Evolutionary conservation across 176 grass and related monocot genomes (phyloP).

Genomic region (Stipa capillata): DNA sequence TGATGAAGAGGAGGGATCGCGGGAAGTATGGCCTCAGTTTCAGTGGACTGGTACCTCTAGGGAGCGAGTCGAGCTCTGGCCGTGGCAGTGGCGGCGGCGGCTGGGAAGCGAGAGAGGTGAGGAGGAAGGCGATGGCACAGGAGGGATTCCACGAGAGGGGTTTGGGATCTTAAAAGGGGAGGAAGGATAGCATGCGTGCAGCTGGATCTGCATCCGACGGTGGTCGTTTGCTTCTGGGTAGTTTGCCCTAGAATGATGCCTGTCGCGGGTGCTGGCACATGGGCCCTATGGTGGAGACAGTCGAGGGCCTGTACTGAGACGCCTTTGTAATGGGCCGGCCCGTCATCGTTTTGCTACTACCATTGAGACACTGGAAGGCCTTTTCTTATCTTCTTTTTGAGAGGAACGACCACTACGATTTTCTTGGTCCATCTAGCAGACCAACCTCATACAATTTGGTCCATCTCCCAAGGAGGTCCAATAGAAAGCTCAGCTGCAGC

Average conservation of each 20-base stretch:
- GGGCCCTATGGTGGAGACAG: background rate
- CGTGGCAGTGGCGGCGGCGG: background rate
- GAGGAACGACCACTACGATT: too few species aligned
- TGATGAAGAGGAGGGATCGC: background rate
- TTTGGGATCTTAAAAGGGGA: background rate
- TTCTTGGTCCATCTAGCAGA: too few species aligned
- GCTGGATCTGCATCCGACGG: conserved; percentile 16
- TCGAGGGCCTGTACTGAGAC: background rate
- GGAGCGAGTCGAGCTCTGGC: background rate
- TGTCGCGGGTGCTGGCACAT: too few species aligned
- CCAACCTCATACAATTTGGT: too few species aligned
- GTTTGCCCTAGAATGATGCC: conserved; percentile 13
- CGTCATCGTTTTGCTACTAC: too few species aligned
- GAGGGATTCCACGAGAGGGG: background rate
- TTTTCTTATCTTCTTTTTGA: too few species aligned
- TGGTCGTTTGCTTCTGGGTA: background rate
- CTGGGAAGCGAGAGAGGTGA: background rate
- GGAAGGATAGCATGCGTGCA: background rate
- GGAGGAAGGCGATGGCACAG: conserved; percentile 7
- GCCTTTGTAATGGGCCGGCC: background rate
- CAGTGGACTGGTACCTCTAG: background rate
- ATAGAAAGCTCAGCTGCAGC: too few species aligned
- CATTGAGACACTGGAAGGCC: too few species aligned
- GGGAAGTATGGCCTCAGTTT: fast-evolving
- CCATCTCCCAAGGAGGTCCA: too few species aligned